Base-by-base conservation (phyloP, 129 eudicot genomes). In the Solidago caesia region DNA sequence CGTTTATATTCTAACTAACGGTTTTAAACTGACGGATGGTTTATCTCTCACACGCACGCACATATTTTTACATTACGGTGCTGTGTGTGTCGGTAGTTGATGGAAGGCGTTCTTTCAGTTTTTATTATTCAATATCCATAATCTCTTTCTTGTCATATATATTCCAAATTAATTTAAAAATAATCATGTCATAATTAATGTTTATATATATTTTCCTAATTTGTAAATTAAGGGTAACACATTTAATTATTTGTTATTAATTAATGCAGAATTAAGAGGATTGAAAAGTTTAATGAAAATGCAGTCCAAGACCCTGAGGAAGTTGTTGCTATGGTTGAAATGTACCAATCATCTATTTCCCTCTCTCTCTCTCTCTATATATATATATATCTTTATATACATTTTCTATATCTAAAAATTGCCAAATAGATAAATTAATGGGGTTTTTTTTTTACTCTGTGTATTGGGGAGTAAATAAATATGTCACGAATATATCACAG, bases 281-380 rank as follows among this genome's bases (percentile, higher is more conserved):
- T 76, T 46, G 85, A 81, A 57, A 58, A 12, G 52, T 25, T 76
- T 56, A 81, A 76, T 48, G 78, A 81, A 48, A 72, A 81, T 5
- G 85, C 85, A 29, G 85, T 81, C 8, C 78, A 81, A 58, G 74
- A 81, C 41, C 75, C 85, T 7, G 78, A 71, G 53, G 82, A 81
- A 60, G 77, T 81, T 65, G 85, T 77, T 16, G 55, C 78, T 16
- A 71, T 71, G 85, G 78, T 81, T 64, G 81, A 81, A 65, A 81
- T 81, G 85, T 81, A 77, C 5, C 74, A 5, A 64, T 43, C 53
- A 21, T 21, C 21, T 21, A 33, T 33, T 33, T 33, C 39, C 39
- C 39, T 33, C 39, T 33, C 39, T 33, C 39, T 56, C 45, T 46
- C 61, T 76, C 77, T 81, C 11, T 57, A 7, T 16, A 21, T 21